Conservation (phyloP, 306 rosid species). For the Casuarina glauca region DNA sequence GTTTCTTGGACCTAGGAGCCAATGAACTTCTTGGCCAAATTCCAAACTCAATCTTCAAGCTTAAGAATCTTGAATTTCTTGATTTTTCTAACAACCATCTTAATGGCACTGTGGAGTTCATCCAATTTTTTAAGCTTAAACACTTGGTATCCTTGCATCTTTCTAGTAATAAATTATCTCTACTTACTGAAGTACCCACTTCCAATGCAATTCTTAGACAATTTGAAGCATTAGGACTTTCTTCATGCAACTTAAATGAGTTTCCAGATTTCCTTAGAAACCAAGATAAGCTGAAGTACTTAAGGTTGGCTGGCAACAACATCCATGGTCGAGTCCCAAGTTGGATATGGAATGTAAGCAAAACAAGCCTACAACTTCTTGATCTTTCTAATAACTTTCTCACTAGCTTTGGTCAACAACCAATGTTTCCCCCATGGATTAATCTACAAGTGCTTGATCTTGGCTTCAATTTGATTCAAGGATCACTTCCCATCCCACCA, state of each 20-base stretch:
- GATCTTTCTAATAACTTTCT: neutral
- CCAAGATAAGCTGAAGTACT: neutral
- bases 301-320: neutral
- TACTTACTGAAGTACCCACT: neutral
- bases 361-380: neutral
- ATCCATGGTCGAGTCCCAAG: neutral
- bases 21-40: no score
- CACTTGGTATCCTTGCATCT: neutral
- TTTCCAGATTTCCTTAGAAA: neutral
- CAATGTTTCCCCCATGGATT: neutral
- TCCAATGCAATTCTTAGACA: neutral
- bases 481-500: slow-evolving; percentile 11
- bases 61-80: no score
- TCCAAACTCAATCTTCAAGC: no score
- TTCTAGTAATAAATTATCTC: neutral
- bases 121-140: no score
- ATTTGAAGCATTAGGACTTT: neutral
- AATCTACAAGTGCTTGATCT: neutral
- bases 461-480: neutral
- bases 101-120: no score
- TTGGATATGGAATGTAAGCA: neutral
- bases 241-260: neutral
- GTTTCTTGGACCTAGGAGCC: no score
- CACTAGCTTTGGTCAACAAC: neutral
- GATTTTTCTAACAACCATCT: no score